These are phyloP conservation scores for Leishmania tarentolae DNA, from an alignment of 208 protist species.

Conservation along the genomic window DNA sequence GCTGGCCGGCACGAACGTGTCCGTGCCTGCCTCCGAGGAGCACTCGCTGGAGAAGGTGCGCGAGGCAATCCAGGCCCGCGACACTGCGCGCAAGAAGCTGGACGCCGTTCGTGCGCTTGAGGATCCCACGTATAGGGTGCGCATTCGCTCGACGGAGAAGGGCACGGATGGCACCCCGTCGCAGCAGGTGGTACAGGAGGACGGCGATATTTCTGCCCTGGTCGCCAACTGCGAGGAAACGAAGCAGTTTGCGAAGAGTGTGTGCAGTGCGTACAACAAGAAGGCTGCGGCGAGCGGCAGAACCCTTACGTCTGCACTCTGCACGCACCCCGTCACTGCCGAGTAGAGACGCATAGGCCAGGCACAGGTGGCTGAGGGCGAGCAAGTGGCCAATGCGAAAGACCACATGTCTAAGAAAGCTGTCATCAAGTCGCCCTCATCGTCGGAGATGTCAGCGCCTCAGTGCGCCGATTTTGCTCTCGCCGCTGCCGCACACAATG, in stretches of 20 bases:
- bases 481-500: background rate
- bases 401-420: background rate
- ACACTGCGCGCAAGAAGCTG: slow-evolving; percentile 58
- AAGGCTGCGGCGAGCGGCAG: slow-evolving; percentile 33
- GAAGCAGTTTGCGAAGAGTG: slow-evolving; percentile 24
- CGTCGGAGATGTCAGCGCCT: background rate
- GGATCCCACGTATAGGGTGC: slow-evolving; percentile 50
- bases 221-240: slow-evolving; percentile 29
- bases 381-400: background rate
- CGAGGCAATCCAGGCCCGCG: slow-evolving; percentile 24
- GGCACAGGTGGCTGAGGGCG: background rate
- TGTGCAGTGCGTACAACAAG: slow-evolving; percentile 54
- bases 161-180: slow-evolving; percentile 31
- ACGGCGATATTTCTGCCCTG: slow-evolving; percentile 38
- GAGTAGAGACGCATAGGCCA: slow-evolving; percentile 13
- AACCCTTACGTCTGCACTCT: slow-evolving; percentile 9
- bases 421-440: background rate
- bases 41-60: slow-evolving; percentile 41
- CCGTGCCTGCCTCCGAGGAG: slow-evolving; percentile 40
- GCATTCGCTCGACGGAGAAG: slow-evolving; percentile 54
- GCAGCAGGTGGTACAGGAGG: slow-evolving; percentile 32
- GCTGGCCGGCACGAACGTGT: slow-evolving; percentile 30
- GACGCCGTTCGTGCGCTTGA: slow-evolving; percentile 46
- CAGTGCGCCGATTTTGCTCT: background rate
- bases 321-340: slow-evolving; percentile 11